Evolutionary conservation across 2,329 filamentous ascomycete genomes (phyloP), one percentile per base, ranked within the genome.

Genomic region (Penicillium expansum): DNA sequence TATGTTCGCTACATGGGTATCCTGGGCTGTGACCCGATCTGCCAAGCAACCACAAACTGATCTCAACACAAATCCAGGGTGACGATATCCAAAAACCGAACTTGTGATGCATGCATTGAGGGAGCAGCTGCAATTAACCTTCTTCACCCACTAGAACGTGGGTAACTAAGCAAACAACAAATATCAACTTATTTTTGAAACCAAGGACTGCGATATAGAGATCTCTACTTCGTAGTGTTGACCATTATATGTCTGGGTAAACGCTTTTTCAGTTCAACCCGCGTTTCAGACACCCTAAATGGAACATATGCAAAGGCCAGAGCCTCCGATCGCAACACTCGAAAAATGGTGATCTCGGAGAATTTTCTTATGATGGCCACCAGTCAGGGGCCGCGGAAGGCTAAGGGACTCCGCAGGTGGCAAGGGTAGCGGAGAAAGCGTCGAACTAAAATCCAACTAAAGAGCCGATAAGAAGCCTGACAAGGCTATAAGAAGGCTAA

Each of bases 311-410:
- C 27, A 38, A 24, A 41, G 5, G 10, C 24, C 41, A 45, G 48
- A 52, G 33, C 24, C 52, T 24, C 43, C 29, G 32, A 48, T 48
- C 20, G 14, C 32, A 27, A 27, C 6, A 35, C n/a, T 27, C 14
- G 11, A 48, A 42, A 41, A 24, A n/a, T 30, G 53, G n/a, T 48
- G 54, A 61, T 60, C 56, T 58, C 59, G 61, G 61, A 58, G 59
- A 60, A 54, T 61, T 54, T 47, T 27, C 37, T 60, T 50, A 14
- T 35, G 24, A 20, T 38, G 16, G 22, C 35, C 44, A 32, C 51
- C 58, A 55, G 37, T 42, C 43, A 48, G 10, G 20, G 44, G 37
- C 20, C 7, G 45, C 11, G 16, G 16, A 35, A 29, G 5, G 22
- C 13, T 22, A 41, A 22, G 8, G 18, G 48, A 33, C 35, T 52